Conservation (phyloP, 106 monocot genomes). For the Apostasia shenzhenica region DNA sequence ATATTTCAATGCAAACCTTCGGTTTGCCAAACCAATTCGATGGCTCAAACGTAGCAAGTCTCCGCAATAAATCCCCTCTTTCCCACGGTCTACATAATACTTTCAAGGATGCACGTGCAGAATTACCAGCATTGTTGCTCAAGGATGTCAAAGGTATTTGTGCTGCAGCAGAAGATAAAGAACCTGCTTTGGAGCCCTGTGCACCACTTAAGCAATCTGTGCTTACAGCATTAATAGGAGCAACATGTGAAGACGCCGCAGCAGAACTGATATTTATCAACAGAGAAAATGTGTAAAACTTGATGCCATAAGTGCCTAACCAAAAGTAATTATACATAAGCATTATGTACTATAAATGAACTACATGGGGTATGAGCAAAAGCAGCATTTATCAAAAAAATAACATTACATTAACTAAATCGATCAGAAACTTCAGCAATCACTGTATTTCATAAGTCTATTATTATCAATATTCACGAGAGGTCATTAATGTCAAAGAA, state of each 20-base stretch:
- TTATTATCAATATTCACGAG: too few relatives aligned
- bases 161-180: slow-evolving; percentile 42
- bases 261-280: slow-evolving; percentile 64
- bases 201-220: slow-evolving; percentile 66
- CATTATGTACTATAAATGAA: too few relatives aligned
- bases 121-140: slow-evolving; percentile 63
- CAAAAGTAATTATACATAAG: too few relatives aligned
- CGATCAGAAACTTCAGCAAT: neutral
- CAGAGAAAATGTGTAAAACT: too few relatives aligned
- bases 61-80: slow-evolving; percentile 87
- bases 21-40: slow-evolving; percentile 80
- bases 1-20: slow-evolving; percentile 37
- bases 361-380: neutral
- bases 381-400: slow-evolving; percentile 4
- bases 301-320: too few relatives aligned
- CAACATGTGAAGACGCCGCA: slow-evolving; percentile 80
- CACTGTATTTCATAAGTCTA: too few relatives aligned
- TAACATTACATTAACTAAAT: neutral
- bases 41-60: slow-evolving; percentile 87
- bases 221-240: slow-evolving; percentile 61
- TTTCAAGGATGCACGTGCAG: slow-evolving; percentile 44
- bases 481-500: too few relatives aligned
- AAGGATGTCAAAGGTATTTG: slow-evolving; percentile 46
- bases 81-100: slow-evolving; percentile 93
- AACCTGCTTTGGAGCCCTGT: slow-evolving; percentile 68